These are phyloP conservation scores for Xylaria telfairii DNA, from an alignment of 495 filamentous ascomycete species.

Conservation along the genomic window DNA sequence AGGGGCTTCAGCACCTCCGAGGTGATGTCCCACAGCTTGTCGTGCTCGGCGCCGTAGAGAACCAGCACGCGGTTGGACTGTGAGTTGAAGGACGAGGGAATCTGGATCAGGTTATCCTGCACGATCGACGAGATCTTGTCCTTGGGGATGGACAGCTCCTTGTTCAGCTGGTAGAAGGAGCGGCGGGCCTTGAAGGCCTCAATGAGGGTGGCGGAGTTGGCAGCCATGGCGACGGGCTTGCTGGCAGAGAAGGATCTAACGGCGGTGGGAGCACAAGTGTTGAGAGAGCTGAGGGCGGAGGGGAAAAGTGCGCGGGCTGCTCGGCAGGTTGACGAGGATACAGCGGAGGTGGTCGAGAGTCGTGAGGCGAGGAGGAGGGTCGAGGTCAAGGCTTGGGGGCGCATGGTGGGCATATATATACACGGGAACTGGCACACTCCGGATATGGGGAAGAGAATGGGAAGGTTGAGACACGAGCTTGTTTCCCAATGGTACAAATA, in stretches of 20 bases:
- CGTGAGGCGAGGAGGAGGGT: conserved; percentile 35
- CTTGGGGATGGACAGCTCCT: conserved; percentile 58
- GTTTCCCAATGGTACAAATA: conserved; percentile 5
- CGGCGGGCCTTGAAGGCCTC: conserved; percentile 62
- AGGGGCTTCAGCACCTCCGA: conserved; percentile 59
- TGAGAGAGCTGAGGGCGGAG: conserved; percentile 1
- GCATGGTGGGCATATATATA: conserved; percentile 40
- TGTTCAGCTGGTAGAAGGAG: conserved; percentile 64
- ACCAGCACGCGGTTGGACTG: conserved; percentile 67
- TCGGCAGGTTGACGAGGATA: conserved; percentile 22
- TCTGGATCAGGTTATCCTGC: conserved; percentile 57
- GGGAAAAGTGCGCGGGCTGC: conserved; percentile 22
- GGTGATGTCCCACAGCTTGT: conserved; percentile 68
- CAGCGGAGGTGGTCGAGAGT: conserved; percentile 32
- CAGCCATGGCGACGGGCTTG: conserved; percentile 33
- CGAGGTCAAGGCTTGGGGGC: conserved; percentile 36
- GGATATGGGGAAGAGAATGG: not conserved
- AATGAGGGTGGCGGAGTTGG: conserved; percentile 48
- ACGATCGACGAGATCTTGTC: conserved; percentile 63
- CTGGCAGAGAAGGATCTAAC: conserved; percentile 19
- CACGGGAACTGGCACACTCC: not conserved
- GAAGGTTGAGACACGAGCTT: not conserved
- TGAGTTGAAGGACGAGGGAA: conserved; percentile 70
- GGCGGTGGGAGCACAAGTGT: conserved; percentile 22
- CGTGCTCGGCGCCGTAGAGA: conserved; percentile 66